These are phyloP conservation scores for Musa acuminata DNA, from an alignment of 176 grass and related monocot species.

Conservation along the genomic window DNA sequence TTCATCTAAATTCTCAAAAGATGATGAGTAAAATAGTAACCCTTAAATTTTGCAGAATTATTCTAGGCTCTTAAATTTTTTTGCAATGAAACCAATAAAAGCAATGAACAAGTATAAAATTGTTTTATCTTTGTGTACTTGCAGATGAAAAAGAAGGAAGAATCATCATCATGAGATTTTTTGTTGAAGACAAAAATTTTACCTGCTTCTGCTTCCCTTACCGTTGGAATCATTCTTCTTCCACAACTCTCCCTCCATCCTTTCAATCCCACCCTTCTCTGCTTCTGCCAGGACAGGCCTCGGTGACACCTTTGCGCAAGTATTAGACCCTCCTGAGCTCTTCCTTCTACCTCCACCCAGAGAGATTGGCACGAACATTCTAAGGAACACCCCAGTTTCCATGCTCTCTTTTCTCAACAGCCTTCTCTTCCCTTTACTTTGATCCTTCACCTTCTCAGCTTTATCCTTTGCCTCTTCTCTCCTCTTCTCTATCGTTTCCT, in stretches of 20 bases:
- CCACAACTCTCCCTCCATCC: conserved; percentile 25
- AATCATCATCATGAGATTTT: not conserved
- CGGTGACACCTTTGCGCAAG: conserved; percentile 26
- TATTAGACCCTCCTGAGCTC: conserved; percentile 25
- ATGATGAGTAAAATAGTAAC: no score
- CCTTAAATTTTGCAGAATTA: not conserved
- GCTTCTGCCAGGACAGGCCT: conserved; percentile 17
- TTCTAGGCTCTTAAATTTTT: not conserved
- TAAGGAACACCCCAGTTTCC: conserved; percentile 48
- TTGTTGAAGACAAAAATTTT: conserved; percentile 4
- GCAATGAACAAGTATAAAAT: not conserved
- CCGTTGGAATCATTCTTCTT: conserved; percentile 50
- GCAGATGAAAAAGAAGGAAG: not conserved
- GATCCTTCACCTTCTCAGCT: not conserved
- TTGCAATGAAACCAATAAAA: not conserved
- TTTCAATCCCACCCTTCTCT: not conserved
- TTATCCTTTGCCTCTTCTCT: not conserved
- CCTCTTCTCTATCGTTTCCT: conserved; percentile 4
- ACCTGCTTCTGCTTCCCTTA: conserved; percentile 25
- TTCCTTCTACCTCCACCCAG: conserved; percentile 37
- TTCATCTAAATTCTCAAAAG: no score
- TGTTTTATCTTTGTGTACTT: not conserved
- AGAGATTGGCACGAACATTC: conserved; percentile 45
- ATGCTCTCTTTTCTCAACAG: conserved; percentile 21
- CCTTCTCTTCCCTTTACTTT: not conserved